These are phyloP conservation scores for Fennellomyces sp. DNA, from an alignment of 371 early-diverging fungal species.

Conservation along the genomic window DNA sequence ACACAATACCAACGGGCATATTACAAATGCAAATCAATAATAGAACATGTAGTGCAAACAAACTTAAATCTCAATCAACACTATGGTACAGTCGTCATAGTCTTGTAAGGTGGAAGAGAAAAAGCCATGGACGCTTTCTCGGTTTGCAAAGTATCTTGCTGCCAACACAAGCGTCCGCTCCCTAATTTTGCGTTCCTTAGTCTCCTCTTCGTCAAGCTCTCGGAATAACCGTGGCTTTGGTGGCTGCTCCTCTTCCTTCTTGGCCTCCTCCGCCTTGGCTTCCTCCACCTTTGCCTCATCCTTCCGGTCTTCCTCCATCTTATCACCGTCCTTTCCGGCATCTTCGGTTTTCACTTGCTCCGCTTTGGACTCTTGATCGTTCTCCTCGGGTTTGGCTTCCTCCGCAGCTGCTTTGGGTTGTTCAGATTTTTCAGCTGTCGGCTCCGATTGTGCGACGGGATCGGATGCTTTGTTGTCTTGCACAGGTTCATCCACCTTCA, in stretches of 20 bases:
- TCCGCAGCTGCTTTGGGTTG: background rate
- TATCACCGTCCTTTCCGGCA: background rate
- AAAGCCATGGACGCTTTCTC: constrained; percentile 50
- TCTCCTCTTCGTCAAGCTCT: constrained; percentile 35
- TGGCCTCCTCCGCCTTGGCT: background rate
- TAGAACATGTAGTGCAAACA: background rate
- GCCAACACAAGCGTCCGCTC: constrained; percentile 43
- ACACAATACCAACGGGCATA: no score
- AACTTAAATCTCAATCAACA: constrained; percentile 47
- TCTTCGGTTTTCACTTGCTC: constrained; percentile 3
- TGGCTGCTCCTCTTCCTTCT: constrained; percentile 8
- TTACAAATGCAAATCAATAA: background rate
- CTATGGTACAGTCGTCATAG: constrained; percentile 58
- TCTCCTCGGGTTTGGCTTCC: background rate
- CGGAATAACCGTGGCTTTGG: constrained; percentile 38
- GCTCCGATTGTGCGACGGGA: background rate
- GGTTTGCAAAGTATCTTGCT: constrained; percentile 50
- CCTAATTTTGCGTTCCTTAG: constrained; percentile 30
- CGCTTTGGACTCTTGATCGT: constrained; percentile 6
- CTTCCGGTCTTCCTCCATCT: background rate
- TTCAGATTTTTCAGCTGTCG: background rate
- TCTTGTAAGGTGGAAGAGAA: constrained; percentile 55
- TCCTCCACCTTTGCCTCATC: background rate
- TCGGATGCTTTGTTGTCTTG: background rate
- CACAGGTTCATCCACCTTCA: background rate